These are phyloP conservation scores for Camellia oleifera DNA, from an alignment of 179 eudicot genomes.

Conservation along the genomic window DNA sequence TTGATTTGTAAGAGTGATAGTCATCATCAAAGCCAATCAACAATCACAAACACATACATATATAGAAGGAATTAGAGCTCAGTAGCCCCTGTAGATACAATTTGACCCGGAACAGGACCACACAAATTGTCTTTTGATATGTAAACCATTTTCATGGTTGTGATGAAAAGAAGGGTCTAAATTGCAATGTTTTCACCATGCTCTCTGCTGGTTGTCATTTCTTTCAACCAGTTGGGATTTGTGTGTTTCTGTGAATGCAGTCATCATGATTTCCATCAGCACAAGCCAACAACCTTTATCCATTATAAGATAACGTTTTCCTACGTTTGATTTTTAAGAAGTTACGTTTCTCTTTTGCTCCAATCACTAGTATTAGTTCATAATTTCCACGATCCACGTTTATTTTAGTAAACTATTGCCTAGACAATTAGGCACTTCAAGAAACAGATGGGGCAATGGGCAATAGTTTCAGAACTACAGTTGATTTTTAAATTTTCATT, in stretches of 20 bases:
- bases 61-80: not conserved
- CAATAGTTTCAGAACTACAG: not conserved
- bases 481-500: not conserved
- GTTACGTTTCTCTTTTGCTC: not conserved
- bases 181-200: not conserved
- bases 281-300: not conserved
- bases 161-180: not conserved
- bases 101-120: not conserved
- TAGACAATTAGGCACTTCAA: not conserved
- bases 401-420: not conserved
- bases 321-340: not conserved
- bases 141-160: not conserved
- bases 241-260: too few relatives aligned
- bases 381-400: not conserved
- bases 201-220: not conserved
- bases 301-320: not conserved
- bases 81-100: not conserved
- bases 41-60: not conserved
- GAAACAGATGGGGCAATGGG: not conserved
- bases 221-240: not conserved
- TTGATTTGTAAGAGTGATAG: not conserved
- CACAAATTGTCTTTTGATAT: not conserved
- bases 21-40: not conserved
- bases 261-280: not conserved
- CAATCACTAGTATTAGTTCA: not conserved